Base-by-base conservation (phyloP, 2,329 filamentous ascomycete genomes). In the Fusarium sp. region DNA sequence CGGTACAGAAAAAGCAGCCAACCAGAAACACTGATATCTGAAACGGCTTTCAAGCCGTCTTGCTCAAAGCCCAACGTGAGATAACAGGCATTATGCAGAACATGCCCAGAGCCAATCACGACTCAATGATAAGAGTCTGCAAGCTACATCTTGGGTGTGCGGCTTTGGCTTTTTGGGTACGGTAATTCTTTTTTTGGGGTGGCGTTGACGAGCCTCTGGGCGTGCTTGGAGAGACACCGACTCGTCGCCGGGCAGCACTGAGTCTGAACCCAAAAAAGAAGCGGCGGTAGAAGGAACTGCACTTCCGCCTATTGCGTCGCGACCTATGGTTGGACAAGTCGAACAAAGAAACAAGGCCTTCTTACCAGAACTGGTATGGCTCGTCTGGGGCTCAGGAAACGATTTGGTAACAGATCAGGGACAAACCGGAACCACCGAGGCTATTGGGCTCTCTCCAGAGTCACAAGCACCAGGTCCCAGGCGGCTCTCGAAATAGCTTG, bases 41-140 rank as follows among this genome's bases (percentile, higher is more conserved):
- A 59, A 70, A 72, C 71, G 66, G 63, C 63, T 69, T 63, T 48
- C 48, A 57, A 56, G 61, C 58, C 58, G 53, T 63, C 47, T 37
- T 52, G 39, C 33, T 58, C 35, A 27, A 48, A 66, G 47, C 54
- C 52, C 59, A 69, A 70, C 63, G 47, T 73, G 71, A 71, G 69
- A 73, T 73, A 73, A 75, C 75, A 71, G 61, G 70, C 75, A 77
- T 77, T 77, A 77, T 77, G 75, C 73, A 75, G 75, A 71, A 65
- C 74, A 72, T 70, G 43, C 14, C 9, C 7, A 7, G 18, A 41
- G 50, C 76, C 76, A 77, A 77, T 77, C 67, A 72, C 13, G 29
- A 40, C 9, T 45, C 58, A 50, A 60, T 72, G 76, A 77, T 77
- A 77, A 77, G 75, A 68, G 55, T 50, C 23, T 70, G 59, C 66